Evolutionary conservation across 495 filamentous ascomycete genomes (phyloP), one percentile per base, ranked within the genome.

Genomic region (Penicillium malachiteum): DNA sequence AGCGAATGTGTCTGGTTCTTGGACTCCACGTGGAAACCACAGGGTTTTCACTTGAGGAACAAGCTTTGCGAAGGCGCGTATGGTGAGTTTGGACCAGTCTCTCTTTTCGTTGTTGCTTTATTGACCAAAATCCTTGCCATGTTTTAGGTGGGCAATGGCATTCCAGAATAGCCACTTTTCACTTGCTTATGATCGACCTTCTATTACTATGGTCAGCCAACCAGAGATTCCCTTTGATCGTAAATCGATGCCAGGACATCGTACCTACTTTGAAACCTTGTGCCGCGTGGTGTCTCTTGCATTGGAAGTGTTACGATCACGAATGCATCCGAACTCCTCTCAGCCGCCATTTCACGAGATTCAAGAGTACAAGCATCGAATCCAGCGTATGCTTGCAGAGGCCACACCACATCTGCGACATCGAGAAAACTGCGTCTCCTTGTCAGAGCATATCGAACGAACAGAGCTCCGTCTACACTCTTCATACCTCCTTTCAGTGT

Each of bases 161-260:
- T 86, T 83, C 68, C 83, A 85, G 55, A 83, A 86, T 54, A 82
- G 79, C 50, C 75, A 85, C 47, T 77, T 86, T 39, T 84, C 80
- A 6, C 76, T 86, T 18, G 80, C 81, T 5, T 86, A 84, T 69
- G 83, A 86, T 57, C 67, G 83, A 39, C 79, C 78, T 13, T 81
- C 81, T 5, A 79, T 80, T 31, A 80, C 78, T 5, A 78, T 79
- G 57, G 72, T 79, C 33, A 78, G 73, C 48, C 78, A 81, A 56
- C 73, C 75, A 4, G 74, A 78, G 31, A 79, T 82, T 43, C 74
- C 79, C 10, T 74, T 74, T 50, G 67, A 75, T 53, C 73, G 66
- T 16, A 72, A 78, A 55, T 77, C 76, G 0, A 74, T 73, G 62
- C 76, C 77, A 1, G 78, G 79, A 1, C 69, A 78, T 39, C 71